Percentiles rank a stretch among this genome's conserved stretches.
Evolutionary conservation across 75 land plant species (phyloP).

Genomic region (Pseudotsuga menziesii): DNA sequence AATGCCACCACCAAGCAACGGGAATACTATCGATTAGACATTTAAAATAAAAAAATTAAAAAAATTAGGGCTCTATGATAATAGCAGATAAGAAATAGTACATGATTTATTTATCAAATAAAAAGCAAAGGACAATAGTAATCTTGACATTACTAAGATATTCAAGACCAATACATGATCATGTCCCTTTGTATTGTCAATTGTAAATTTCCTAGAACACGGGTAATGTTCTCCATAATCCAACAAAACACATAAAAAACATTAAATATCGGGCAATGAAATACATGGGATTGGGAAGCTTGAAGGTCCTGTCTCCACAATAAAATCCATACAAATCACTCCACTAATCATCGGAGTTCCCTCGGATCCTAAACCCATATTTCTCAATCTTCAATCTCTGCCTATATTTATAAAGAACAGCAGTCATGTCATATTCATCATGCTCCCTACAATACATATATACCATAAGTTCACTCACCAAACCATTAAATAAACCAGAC

Average conservation of each 20-base stretch:
- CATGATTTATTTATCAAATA: too few relatives aligned
- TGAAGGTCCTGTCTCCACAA: conserved; percentile 25
- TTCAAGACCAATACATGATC: too few relatives aligned
- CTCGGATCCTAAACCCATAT: conserved; percentile 22
- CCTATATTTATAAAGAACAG: conserved; percentile 23
- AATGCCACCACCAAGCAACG: too few relatives aligned
- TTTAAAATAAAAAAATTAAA: too few relatives aligned
- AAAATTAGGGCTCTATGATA: too few relatives aligned
- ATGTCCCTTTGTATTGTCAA: too few relatives aligned
- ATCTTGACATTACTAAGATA: too few relatives aligned
- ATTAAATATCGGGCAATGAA: conserved; percentile 17
- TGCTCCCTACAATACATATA: not conserved
- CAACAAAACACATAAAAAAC: not conserved
- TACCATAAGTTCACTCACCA: conserved; percentile 3
- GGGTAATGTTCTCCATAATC: not conserved
- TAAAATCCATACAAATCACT: conserved; percentile 22
- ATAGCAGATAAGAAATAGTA: too few relatives aligned
- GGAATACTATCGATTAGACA: too few relatives aligned
- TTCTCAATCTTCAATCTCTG: conserved; percentile 18
- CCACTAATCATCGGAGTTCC: conserved; percentile 38
- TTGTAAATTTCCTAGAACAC: too few relatives aligned
- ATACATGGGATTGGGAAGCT: conserved; percentile 46
- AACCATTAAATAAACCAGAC: conserved; percentile 8
- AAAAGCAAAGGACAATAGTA: too few relatives aligned
- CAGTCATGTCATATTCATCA: not conserved